A percentile compares a stretch with the other conserved stretches of the same genome.
Evolutionary conservation across 1,284 basidiomycete genomes (phyloP).

Genomic region (Melampsora larici-populina): DNA sequence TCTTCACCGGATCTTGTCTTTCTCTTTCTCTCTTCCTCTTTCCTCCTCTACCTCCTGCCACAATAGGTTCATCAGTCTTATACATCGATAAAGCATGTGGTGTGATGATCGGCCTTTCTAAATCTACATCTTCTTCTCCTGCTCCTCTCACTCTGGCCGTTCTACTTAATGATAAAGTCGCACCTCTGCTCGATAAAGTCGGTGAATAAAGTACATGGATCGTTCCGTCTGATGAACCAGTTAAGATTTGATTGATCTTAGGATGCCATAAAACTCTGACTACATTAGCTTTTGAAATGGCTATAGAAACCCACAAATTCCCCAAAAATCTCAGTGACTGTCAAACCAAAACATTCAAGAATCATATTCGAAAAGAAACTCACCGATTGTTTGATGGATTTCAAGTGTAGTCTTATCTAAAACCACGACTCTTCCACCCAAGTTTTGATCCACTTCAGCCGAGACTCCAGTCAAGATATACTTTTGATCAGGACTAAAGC

Average conservation of each 20-base stretch:
- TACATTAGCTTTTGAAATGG: conserved; percentile 63
- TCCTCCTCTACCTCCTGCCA: conserved; percentile 60
- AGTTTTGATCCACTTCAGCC: conserved; percentile 50
- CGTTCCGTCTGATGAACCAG: conserved; percentile 78
- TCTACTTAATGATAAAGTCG: conserved; percentile 72
- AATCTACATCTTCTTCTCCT: conserved; percentile 59
- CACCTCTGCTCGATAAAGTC: conserved; percentile 78
- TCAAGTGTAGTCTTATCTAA: conserved; percentile 31
- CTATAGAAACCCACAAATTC: neutral
- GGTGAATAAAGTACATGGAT: conserved; percentile 89
- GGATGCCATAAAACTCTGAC: conserved; percentile 88
- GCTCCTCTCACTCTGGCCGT: conserved; percentile 55
- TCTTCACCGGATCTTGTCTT: conserved; percentile 80
- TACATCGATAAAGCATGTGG: conserved; percentile 87
- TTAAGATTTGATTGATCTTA: conserved; percentile 95
- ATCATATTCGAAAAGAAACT: neutral
- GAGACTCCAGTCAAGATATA: conserved; percentile 72
- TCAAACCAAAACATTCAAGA: neutral
- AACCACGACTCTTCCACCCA: conserved; percentile 29
- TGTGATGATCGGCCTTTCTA: conserved; percentile 72
- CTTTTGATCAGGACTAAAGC: conserved; percentile 87
- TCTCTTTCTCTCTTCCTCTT: conserved; percentile 85
- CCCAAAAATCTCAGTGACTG: too few species aligned
- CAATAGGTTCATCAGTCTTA: conserved; percentile 65
- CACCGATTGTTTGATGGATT: conserved; percentile 29